Percentiles rank a stretch among this genome's conserved stretches.
Conservation (phyloP, 2,329 filamentous ascomycete species). For the Curvularia spicifera region DNA sequence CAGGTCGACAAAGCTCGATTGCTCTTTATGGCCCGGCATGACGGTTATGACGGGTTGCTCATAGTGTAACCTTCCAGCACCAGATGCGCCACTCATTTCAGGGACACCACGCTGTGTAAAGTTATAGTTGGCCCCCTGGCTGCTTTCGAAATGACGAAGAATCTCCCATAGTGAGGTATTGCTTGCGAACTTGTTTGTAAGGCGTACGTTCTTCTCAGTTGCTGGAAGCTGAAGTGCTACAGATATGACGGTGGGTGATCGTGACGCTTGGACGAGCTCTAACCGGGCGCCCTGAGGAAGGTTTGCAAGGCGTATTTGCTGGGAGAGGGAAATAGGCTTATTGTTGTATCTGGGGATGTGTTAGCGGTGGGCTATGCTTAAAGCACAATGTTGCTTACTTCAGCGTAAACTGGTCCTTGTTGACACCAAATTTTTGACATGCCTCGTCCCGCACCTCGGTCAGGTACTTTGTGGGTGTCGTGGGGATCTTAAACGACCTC, state of each 20-base stretch:
- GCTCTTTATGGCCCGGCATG: slow-evolving; percentile 71
- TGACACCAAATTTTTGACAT: slow-evolving; percentile 78
- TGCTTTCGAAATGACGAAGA: slow-evolving; percentile 84
- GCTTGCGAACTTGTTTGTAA: slow-evolving; percentile 86
- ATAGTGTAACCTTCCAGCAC: slow-evolving; percentile 80
- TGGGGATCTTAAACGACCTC: slow-evolving; percentile 80
- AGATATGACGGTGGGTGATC: slow-evolving; percentile 82
- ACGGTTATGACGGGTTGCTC: slow-evolving; percentile 85
- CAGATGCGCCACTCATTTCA: slow-evolving; percentile 61
- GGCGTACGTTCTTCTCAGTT: slow-evolving; percentile 60
- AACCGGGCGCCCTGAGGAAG: slow-evolving; percentile 87
- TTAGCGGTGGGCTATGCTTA: slow-evolving; percentile 2
- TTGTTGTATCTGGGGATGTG: slow-evolving; percentile 62
- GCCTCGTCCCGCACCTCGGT: slow-evolving; percentile 87
- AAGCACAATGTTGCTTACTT: slow-evolving; percentile 64
- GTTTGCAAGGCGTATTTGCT: slow-evolving; percentile 82
- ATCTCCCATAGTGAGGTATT: slow-evolving; percentile 89
- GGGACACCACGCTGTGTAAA: slow-evolving; percentile 84
- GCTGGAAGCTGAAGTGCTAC: slow-evolving; percentile 83
- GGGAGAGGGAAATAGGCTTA: slow-evolving; percentile 83
- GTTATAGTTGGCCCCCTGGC: slow-evolving; percentile 62
- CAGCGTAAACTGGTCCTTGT: slow-evolving; percentile 75
- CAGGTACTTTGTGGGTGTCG: slow-evolving; percentile 78
- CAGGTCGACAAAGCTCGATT: slow-evolving; percentile 78
- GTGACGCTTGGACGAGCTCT: slow-evolving; percentile 86